Evolutionary conservation across 257 asterid genomes (phyloP), one percentile per base, ranked within the genome.

Genomic region (Nicotiana tabacum): DNA sequence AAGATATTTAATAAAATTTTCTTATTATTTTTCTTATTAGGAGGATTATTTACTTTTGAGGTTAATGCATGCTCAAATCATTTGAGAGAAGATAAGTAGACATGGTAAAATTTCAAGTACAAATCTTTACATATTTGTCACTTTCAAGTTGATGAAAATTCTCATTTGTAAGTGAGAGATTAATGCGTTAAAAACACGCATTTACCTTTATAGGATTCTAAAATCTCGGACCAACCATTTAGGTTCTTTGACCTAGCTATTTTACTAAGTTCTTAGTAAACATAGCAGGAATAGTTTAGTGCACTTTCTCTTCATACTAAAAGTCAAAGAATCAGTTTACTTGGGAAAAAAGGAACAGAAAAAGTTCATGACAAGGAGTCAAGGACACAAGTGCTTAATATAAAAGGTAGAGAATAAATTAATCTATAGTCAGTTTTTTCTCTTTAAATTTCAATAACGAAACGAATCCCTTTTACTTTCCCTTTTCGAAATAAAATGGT

Each of bases 131-230:
- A 70, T 37, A 43, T 43, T 70, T 5, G n/a, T 43, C 60, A 2
- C 17, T 43, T 43, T 39, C 3, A 46, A 12, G 15, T 46, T 72
- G 78, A 72, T 46, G 18, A 5, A 46, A 7, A 12, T 72, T 57
- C 6, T 70, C 21, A 70, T n/a, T 43, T 12, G 21, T 21, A 70
- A 72, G 15, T 69, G 51, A 46, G 78, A 46, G 37, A 46, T 6
- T 46, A 46, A 17, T 46, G 18, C 2, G 61, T 46, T 17, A 6
- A 11, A 72, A 46, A 4, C 27, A 5, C 27, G n/a, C 58, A 61
- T 13, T 76, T 3, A 16, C 30, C 80, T 76, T 76, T 76, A 76
- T 76, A 51, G 80, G 80, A 76, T 76, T 76, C 43, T 16, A 51
- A 76, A 27, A 27, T 48, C 64, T 76, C 16, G 64, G 46, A 15